These are phyloP conservation scores for Fusarium pseudograminearum DNA, from an alignment of 2,329 filamentous ascomycete genomes.

Conservation along the genomic window DNA sequence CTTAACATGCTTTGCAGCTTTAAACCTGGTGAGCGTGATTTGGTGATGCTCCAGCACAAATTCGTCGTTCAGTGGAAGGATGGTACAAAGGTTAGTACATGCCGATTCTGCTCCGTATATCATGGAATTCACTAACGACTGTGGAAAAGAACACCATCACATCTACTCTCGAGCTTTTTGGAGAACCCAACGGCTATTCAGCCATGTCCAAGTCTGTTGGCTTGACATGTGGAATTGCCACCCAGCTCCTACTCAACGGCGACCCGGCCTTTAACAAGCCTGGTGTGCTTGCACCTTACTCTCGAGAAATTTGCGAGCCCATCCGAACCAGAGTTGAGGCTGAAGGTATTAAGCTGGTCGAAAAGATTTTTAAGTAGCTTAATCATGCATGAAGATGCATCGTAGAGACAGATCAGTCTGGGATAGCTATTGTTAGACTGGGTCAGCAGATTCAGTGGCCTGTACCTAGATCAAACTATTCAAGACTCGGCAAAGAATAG, in stretches of 20 bases:
- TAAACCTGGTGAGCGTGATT: background rate
- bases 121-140: background rate
- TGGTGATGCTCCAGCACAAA: slow-evolving; percentile 3
- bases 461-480: too few relatives aligned
- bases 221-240: background rate
- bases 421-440: too few relatives aligned
- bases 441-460: too few relatives aligned
- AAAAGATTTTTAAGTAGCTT: background rate
- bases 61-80: background rate
- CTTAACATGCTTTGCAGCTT: background rate
- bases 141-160: background rate
- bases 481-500: too few relatives aligned
- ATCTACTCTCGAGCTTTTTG: background rate
- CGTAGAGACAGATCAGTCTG: too few relatives aligned
- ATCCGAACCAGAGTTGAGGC: background rate
- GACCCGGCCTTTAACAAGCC: background rate
- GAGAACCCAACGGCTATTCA: background rate
- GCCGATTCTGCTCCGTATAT: background rate
- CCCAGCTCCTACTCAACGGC: background rate
- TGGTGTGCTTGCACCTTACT: background rate
- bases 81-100: background rate
- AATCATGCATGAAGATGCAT: too few relatives aligned
- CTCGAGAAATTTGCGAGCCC: background rate
- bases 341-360: background rate
- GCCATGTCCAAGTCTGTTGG: background rate